Evolutionary conservation across 1,284 basidiomycete genomes (phyloP), one percentile per base, ranked within the genome.

Genomic region (Irpex sp.): DNA sequence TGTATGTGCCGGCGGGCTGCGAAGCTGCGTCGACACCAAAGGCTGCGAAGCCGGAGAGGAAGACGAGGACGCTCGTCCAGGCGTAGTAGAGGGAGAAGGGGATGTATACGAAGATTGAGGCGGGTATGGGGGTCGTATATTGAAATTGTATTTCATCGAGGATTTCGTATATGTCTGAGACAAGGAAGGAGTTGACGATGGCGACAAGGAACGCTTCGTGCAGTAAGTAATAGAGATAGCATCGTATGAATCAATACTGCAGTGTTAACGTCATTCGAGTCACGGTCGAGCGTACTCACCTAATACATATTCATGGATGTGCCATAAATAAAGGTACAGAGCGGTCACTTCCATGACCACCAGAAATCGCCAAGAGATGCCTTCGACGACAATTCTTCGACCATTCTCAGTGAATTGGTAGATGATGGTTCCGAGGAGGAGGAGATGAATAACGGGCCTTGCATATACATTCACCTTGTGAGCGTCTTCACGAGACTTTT

Each of bases 41-140:
- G 0, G 94, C 95, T 73, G 95, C 90, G 75, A 98, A 97, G 3
- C 85, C 90, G 55, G 93, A 91, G 65, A 97, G 79, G 66, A 97
- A 82, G 67, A 97, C 90, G 63, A 97, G 86, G 58, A 97, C 90
- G 58, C 94, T 94, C 13, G 93, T 94, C 90, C 95, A 97, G 57
- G 95, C 95, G 73, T 97, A 95, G 80, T 92, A 97, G 61, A 96
- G 85, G 7, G 93, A 95, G 83, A 96, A 95, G 8, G 94, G 94
- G 13, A 93, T 85, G 72, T 93, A 91, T 43, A 93, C 78, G 66
- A 92, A 91, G 65, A 93, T 75, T 75, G 96, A 94, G 66, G 95
- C 93, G 31, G 82, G 80, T 49, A 83, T 71, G 66, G 54, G 17
- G 59, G n/a, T n/a, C 6, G n/a, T 9, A n/a, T n/a, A 9, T n/a